Conservation (phyloP, 129 eudicot genomes). For the Glebionis coronaria region DNA sequence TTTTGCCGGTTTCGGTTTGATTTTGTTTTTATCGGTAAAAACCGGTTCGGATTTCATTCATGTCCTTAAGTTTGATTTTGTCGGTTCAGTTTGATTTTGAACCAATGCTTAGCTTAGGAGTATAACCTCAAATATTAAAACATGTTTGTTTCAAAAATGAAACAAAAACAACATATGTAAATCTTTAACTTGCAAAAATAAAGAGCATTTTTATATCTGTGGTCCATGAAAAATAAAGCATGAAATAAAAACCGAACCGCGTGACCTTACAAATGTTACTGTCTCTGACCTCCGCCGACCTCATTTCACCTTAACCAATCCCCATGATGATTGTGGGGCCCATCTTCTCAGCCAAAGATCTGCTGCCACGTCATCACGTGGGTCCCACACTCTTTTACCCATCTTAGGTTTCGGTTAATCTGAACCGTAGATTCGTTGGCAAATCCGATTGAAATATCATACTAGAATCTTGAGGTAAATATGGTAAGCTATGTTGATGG, state of each 20-base stretch:
- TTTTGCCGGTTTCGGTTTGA: no score
- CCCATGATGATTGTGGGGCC: conserved; percentile 1
- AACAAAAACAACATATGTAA: neutral
- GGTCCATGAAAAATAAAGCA: conserved; percentile 26
- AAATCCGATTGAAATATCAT: conserved; percentile 12
- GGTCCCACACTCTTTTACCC: conserved; percentile 23
- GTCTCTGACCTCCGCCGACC: conserved; percentile 38
- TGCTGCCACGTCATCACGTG: conserved; percentile 11
- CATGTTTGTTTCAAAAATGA: neutral
- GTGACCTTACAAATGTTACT: conserved; percentile 35
- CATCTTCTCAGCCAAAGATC: conserved; percentile 19
- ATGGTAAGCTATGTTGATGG: conserved; percentile 19
- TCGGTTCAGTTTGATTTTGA: no score
- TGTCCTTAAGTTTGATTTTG: no score
- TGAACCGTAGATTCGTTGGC: conserved; percentile 25
- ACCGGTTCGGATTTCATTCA: no score
- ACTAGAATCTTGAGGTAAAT: conserved; percentile 25
- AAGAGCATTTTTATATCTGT: conserved; percentile 10
- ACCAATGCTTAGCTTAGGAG: no score
- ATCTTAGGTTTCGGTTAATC: conserved; percentile 22
- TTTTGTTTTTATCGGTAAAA: no score
- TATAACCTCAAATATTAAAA: no score
- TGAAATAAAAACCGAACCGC: conserved; percentile 28
- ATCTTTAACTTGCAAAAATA: neutral
- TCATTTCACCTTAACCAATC: conserved; percentile 29